Evolutionary conservation across 768 basidiomycete species (phyloP), one percentile per base, ranked within the genome.

Genomic region (Pilatotrama ljubarskyi): DNA sequence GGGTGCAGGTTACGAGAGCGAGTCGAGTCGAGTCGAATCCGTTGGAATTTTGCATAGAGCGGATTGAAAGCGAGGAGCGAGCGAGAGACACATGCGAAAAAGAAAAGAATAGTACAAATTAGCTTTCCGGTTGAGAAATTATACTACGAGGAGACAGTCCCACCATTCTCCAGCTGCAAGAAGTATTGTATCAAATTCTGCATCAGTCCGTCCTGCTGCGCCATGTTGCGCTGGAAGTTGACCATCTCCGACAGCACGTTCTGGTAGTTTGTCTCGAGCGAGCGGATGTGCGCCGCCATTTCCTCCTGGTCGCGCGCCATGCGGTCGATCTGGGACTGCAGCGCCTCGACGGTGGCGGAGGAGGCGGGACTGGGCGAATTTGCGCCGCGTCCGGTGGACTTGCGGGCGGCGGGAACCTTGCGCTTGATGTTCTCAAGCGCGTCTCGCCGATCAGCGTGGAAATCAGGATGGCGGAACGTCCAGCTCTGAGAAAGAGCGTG

Each of bases 191-290:
- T 87, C 60, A 94, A 70, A 66, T 83, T 85, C 74, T 92, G 88
- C 84, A 92, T 87, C 55, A 93, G 72, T 41, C 84, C 84, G 65
- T 95, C 93, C 77, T 93, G 91, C 73, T 92, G 87, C 32, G 88
- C 89, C 84, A 87, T 84, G 64, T 83, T 84, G 60, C 83, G 75
- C 73, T 89, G 88, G 70, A 88, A 87, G 64, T 81, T 79, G 67
- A 87, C 85, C 79, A 90, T 84, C 73, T 90, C 88, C 63, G 79
- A 78, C 35, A 89, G 81, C 48, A 88, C 84, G 57, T 82, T 83
- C 70, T 86, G 83, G 71, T 89, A 88, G 67, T 84, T 84, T 53
- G 76, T 76, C 68, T 87, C 85, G 14, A 90, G 75, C 49, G 78
- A 82, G 24, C 79, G 79, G 61, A 88, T 76, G 50, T 84, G 84